phyloP scores from a whole-genome alignment of 139 green algal species.

The Edaphochlamys debaryana region DNA sequence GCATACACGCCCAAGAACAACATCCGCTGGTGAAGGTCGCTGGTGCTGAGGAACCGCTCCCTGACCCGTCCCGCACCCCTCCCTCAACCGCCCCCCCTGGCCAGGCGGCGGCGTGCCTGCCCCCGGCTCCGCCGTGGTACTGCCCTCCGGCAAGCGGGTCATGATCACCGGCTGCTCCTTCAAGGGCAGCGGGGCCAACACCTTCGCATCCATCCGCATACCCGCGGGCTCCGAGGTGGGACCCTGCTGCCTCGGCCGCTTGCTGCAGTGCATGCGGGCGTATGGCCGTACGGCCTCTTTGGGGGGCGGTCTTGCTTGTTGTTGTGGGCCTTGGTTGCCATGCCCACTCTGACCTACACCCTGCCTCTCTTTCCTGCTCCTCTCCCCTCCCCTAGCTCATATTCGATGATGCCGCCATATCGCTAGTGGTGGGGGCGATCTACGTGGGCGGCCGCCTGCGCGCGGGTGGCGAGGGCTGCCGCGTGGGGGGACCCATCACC shows the following conservation, averaged over 20 bases:
- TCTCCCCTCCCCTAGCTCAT: slow-evolving; percentile 30
- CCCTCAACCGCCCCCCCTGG: too few relatives aligned
- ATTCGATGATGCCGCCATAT: slow-evolving; percentile 28
- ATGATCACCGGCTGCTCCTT: slow-evolving; percentile 56
- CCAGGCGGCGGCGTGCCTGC: not conserved
- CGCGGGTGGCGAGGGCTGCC: slow-evolving; percentile 9
- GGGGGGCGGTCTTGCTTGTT: too few relatives aligned
- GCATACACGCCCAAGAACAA: too few relatives aligned
- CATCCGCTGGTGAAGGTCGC: too few relatives aligned
- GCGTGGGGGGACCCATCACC: not conserved
- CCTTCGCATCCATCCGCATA: slow-evolving; percentile 44
- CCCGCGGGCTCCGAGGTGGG: slow-evolving; percentile 44
- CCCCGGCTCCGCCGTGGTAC: slow-evolving; percentile 34
- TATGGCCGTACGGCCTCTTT: too few relatives aligned
- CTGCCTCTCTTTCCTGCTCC: not conserved
- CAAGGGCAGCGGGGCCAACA: not conserved
- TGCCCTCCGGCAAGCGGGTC: slow-evolving; percentile 35
- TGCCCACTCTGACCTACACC: not conserved
- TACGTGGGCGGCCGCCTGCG: slow-evolving; percentile 27
- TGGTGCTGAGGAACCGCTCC: too few relatives aligned
- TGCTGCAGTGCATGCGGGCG: too few relatives aligned
- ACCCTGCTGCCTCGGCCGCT: too few relatives aligned
- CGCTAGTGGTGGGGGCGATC: slow-evolving; percentile 14
- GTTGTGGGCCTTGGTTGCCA: not conserved
- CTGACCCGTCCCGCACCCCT: too few relatives aligned